These are phyloP conservation scores for Spathaspora hagerdaliae DNA, from an alignment of 805 yeast genomes.

Conservation along the genomic window DNA sequence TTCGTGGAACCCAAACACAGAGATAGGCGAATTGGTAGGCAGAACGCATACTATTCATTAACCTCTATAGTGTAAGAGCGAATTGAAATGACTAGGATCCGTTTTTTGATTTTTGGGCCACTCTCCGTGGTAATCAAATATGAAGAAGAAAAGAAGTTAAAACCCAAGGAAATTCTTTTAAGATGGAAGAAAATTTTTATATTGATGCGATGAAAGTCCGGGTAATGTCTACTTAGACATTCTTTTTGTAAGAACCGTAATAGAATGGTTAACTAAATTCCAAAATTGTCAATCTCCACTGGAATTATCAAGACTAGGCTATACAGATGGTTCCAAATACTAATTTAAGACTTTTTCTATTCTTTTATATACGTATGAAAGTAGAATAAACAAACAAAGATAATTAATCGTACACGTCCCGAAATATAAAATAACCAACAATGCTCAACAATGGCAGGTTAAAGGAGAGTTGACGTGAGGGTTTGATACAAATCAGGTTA, in stretches of 20 bases:
- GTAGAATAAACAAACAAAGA: not conserved
- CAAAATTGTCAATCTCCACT: too few relatives aligned
- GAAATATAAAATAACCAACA: not conserved
- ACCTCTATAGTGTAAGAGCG: conserved; percentile 1
- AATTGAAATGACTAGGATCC: conserved; percentile 11
- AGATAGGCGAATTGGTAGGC: conserved; percentile 1
- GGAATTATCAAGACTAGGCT: too few relatives aligned
- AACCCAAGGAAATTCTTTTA: not conserved
- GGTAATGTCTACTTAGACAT: not conserved
- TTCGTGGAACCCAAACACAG: not conserved
- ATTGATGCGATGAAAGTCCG: not conserved
- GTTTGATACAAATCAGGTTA: not conserved
- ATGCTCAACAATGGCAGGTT: too few relatives aligned
- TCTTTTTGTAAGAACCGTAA: too few relatives aligned
- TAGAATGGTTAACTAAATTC: too few relatives aligned
- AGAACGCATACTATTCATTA: conserved; percentile 10
- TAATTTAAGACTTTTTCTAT: not conserved
- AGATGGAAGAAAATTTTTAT: not conserved
- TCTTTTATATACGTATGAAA: not conserved
- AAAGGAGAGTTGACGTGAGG: not conserved
- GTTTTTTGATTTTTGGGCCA: conserved; percentile 20
- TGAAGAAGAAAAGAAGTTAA: conserved; percentile 11
- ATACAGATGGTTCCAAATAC: too few relatives aligned
- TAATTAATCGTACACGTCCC: not conserved
- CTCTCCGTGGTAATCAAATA: conserved; percentile 25